These are phyloP conservation scores for Botrytis tulipae DNA, from an alignment of 2,329 filamentous ascomycete species.

Conservation along the genomic window DNA sequence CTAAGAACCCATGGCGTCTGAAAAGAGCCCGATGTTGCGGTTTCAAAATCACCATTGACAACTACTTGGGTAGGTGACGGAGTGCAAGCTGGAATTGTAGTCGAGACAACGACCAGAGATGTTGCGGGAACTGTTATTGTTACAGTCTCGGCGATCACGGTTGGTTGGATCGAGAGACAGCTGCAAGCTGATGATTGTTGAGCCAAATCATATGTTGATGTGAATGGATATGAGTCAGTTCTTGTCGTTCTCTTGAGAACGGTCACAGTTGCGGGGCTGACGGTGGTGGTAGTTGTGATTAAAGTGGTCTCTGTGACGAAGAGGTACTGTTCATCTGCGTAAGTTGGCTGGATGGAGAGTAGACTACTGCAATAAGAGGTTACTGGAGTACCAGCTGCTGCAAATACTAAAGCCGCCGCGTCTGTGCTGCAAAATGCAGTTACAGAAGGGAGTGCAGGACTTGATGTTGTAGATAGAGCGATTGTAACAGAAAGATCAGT, in stretches of 20 bases:
- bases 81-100: background rate
- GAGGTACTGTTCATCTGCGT: background rate
- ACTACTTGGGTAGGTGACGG: background rate
- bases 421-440: conserved; percentile 8
- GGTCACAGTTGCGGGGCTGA: background rate
- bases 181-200: conserved; percentile 12
- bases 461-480: background rate
- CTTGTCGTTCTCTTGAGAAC: background rate
- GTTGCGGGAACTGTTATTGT: background rate
- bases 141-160: background rate
- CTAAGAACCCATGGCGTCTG: background rate
- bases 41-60: conserved; percentile 2
- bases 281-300: background rate
- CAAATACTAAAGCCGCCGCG: background rate
- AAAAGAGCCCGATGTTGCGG: background rate
- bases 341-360: conserved; percentile 1
- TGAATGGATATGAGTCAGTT: background rate
- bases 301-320: background rate
- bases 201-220: background rate
- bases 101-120: background rate
- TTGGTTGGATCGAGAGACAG: background rate
- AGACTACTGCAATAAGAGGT: conserved; percentile 11
- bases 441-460: background rate
- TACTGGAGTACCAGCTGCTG: background rate
- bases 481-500: background rate